Conservation (phyloP, 768 basidiomycete genomes). For the Russula sp. region DNA sequence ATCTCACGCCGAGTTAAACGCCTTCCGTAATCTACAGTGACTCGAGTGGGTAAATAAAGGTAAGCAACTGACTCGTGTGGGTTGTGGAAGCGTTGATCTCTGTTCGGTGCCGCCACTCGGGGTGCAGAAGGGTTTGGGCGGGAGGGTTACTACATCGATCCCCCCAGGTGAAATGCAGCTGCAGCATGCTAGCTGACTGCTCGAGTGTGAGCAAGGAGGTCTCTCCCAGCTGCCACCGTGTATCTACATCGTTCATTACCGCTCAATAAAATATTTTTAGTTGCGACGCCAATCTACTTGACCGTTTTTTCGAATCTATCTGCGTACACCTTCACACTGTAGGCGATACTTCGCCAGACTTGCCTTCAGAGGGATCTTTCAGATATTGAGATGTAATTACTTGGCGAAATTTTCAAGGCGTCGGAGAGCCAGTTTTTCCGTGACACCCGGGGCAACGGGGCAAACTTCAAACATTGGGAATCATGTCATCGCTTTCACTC, state of each 20-base stretch:
- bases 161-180: background rate
- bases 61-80: constrained; percentile 18
- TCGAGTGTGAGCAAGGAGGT: constrained; percentile 11
- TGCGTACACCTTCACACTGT: too few relatives aligned
- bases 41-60: constrained; percentile 12
- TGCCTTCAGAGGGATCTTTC: too few relatives aligned
- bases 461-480: too few relatives aligned
- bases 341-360: too few relatives aligned
- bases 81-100: background rate
- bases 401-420: too few relatives aligned
- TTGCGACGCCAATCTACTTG: background rate
- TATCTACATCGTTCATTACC: background rate
- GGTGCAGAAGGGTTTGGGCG: background rate
- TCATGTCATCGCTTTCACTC: too few relatives aligned
- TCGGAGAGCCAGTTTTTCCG: too few relatives aligned
- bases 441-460: too few relatives aligned
- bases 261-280: constrained; percentile 2
- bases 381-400: too few relatives aligned
- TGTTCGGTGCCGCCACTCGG: background rate
- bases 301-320: too few relatives aligned
- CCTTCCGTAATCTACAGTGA: background rate
- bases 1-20: background rate
- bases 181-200: constrained; percentile 13
- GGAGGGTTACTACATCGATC: background rate
- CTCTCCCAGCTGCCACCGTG: constrained; percentile 6